Conservation (phyloP, 2,329 filamentous ascomycete species). For the Graphiopsis chlorocephala region DNA sequence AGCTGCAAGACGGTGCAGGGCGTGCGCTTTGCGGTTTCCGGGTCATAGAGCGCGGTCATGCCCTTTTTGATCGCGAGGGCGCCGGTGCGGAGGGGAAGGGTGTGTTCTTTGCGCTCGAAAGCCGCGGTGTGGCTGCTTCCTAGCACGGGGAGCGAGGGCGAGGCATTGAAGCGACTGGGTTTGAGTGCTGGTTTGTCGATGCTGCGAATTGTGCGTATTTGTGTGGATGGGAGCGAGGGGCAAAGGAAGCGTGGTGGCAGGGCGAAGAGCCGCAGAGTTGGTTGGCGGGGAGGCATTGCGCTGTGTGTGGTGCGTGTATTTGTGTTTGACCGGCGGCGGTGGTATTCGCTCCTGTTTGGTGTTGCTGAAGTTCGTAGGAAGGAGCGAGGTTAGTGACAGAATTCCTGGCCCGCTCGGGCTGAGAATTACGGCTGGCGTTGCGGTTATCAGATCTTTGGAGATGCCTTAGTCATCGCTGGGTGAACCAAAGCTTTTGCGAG, state of each 20-base stretch:
- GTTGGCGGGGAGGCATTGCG: conserved; percentile 29
- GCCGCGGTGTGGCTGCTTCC: conserved; percentile 58
- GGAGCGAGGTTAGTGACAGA: not conserved
- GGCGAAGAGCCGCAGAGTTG: conserved; percentile 24
- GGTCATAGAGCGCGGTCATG: conserved; percentile 87
- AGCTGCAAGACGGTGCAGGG: conserved; percentile 92
- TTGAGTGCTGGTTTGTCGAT: conserved; percentile 46
- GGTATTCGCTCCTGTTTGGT: not conserved
- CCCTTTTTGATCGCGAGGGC: conserved; percentile 88
- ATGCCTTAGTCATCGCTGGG: not conserved
- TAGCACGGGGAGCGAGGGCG: conserved; percentile 51
- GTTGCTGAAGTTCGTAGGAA: not conserved
- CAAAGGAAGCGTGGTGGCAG: conserved; percentile 35
- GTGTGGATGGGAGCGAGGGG: conserved; percentile 30
- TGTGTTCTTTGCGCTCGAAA: conserved; percentile 56
- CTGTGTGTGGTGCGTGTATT: not conserved
- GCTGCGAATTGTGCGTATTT: conserved; percentile 53
- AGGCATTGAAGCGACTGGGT: conserved; percentile 53
- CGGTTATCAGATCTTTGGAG: conserved; percentile 1
- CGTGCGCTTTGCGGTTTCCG: conserved; percentile 69
- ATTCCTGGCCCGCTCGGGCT: not conserved
- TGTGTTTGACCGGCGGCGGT: not conserved
- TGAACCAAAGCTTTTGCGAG: not conserved
- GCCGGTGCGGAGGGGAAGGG: conserved; percentile 68
- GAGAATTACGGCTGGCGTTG: not conserved